A percentile compares a stretch with the other conserved stretches of the same genome.
These are phyloP conservation scores for Wallacemonas collosoma DNA, from an alignment of 208 protist species.

Conservation along the genomic window DNA sequence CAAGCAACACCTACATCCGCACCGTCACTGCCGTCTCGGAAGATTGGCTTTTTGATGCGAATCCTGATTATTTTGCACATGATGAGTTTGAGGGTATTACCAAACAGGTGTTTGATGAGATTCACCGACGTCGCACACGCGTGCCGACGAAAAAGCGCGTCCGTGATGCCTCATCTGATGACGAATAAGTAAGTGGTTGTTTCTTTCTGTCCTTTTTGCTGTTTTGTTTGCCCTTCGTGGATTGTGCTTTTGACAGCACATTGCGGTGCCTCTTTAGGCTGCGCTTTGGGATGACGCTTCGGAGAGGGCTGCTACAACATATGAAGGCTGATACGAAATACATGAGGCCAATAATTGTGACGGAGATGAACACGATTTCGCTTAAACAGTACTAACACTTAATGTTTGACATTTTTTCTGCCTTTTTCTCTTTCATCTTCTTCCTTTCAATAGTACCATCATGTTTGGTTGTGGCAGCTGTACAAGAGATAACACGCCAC, in stretches of 20 bases:
- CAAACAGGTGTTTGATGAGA: conserved; percentile 81
- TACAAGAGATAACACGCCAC: too few species aligned
- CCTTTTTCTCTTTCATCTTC: conserved; percentile 1
- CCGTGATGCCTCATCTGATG: conserved; percentile 23
- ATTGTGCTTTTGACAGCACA: not conserved
- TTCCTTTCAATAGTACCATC: too few species aligned
- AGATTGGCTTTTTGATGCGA: conserved; percentile 93
- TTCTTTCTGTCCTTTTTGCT: conserved; percentile 7
- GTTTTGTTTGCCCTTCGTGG: conserved; percentile 3
- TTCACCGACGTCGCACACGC: conserved; percentile 49
- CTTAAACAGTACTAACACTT: conserved; percentile 2
- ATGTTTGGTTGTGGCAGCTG: too few species aligned
- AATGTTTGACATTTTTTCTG: not conserved
- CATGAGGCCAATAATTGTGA: not conserved
- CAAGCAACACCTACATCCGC: conserved; percentile 95
- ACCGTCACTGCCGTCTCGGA: conserved; percentile 95
- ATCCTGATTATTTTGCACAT: conserved; percentile 83
- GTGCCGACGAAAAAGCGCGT: conserved; percentile 26
- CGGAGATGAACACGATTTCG: not conserved
- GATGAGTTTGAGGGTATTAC: conserved; percentile 82
- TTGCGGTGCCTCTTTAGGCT: not conserved
- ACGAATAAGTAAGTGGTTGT: conserved; percentile 14
- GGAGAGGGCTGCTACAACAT: too few species aligned
- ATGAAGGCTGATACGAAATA: too few species aligned
- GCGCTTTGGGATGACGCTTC: too few species aligned